Evolutionary conservation across 225 moss, liverwort and hornwort genomes (phyloP).

Genomic region (Asterella californica): DNA sequence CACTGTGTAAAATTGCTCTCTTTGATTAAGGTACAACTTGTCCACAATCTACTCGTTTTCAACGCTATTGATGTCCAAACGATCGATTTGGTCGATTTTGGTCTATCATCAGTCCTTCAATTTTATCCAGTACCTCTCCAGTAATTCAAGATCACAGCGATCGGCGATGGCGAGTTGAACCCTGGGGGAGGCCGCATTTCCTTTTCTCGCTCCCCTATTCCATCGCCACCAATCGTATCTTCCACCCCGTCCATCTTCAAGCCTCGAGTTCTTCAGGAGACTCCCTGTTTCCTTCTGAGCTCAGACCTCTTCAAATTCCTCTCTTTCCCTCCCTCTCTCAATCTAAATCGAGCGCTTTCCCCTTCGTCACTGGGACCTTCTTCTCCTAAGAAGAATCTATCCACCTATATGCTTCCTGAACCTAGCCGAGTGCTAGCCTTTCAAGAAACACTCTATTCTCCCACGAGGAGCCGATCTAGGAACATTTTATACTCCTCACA

Average conservation of each 20-base stretch:
- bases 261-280: not conserved
- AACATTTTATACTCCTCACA: too few species aligned
- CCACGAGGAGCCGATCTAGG: too few species aligned
- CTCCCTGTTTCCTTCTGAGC: slow-evolving; percentile 2
- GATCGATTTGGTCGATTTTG: not conserved
- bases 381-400: not conserved
- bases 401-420: not conserved
- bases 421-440: not conserved
- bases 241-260: slow-evolving; percentile 43
- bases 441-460: not conserved
- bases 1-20: not conserved
- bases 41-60: not conserved
- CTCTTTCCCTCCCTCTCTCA: not conserved
- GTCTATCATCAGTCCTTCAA: not conserved
- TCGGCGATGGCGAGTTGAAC: slow-evolving; percentile 70
- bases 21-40: not conserved
- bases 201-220: slow-evolving; percentile 46
- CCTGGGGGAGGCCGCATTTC: slow-evolving; percentile 46
- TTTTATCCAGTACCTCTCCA: slow-evolving; percentile 56
- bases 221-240: slow-evolving; percentile 31
- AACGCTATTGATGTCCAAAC: not conserved
- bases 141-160: slow-evolving; percentile 62
- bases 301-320: slow-evolving; percentile 5
- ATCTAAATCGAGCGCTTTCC: not conserved
- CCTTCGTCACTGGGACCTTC: not conserved